Conservation (phyloP, 2,329 filamentous ascomycete species). For the Cyphellophora europaea region DNA sequence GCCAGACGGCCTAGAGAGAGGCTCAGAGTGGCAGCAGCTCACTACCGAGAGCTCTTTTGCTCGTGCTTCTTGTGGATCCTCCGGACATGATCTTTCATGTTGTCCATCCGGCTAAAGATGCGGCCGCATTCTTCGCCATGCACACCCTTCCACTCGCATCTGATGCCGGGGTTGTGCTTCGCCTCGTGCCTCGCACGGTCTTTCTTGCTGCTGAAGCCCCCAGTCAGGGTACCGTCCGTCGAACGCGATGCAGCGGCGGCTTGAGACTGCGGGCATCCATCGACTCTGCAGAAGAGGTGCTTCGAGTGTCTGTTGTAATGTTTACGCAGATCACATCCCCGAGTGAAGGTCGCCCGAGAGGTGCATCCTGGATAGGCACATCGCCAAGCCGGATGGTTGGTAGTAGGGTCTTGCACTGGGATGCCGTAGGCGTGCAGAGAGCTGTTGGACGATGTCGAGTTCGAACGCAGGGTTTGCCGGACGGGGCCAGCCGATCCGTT, state of each 20-base stretch:
- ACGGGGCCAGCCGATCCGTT: constrained; percentile 1
- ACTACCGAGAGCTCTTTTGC: constrained; percentile 2
- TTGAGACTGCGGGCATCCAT: constrained; percentile 44
- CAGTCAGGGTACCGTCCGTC: constrained; percentile 30
- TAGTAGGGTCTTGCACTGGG: constrained; percentile 12
- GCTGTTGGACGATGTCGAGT: constrained; percentile 15
- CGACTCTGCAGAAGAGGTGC: constrained; percentile 50
- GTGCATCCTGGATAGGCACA: constrained; percentile 51
- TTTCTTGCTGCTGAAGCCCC: constrained; percentile 55
- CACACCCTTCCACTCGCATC: constrained; percentile 29
- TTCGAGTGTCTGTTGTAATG: constrained; percentile 56
- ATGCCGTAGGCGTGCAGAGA: constrained; percentile 19
- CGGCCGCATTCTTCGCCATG: constrained; percentile 40
- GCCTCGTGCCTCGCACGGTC: constrained; percentile 53
- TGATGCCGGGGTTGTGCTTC: constrained; percentile 52
- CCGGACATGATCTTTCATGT: constrained; percentile 46
- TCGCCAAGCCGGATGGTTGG: constrained; percentile 32
- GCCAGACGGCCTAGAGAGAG: no score
- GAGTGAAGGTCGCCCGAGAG: constrained; percentile 48
- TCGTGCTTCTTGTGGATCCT: constrained; percentile 29
- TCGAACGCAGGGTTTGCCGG: constrained; percentile 10
- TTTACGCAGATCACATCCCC: constrained; percentile 53
- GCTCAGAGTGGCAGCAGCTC: no score
- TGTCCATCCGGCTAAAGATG: constrained; percentile 53
- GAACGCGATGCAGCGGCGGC: constrained; percentile 11